These are phyloP conservation scores for Pseudoscleropodium purum DNA, from an alignment of 225 moss, liverwort and hornwort species.

Conservation along the genomic window DNA sequence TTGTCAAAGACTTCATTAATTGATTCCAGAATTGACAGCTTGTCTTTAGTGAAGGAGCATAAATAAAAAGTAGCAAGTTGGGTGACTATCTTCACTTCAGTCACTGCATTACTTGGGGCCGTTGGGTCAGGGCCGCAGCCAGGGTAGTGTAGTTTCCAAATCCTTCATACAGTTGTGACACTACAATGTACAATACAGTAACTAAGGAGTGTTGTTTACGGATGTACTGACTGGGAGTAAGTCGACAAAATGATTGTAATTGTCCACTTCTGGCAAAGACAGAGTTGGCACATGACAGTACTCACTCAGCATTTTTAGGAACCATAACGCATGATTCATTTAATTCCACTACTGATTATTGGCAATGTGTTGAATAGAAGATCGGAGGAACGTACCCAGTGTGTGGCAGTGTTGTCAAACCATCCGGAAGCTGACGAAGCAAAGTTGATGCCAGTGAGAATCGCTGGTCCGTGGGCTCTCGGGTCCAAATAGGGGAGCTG, in stretches of 20 bases:
- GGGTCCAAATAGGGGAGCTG: slow-evolving; percentile 48
- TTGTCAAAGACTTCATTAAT: neutral
- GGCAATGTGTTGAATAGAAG: neutral
- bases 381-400: slow-evolving; percentile 28
- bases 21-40: neutral
- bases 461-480: slow-evolving; percentile 29
- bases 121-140: neutral
- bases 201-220: neutral
- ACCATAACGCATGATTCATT: neutral
- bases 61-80: neutral
- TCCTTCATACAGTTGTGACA: neutral
- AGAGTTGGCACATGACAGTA: neutral
- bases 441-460: slow-evolving; percentile 59
- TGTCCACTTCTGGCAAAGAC: neutral
- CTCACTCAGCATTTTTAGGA: neutral
- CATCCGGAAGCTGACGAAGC: slow-evolving; percentile 72
- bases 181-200: neutral
- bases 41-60: too few relatives aligned
- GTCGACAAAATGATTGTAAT: too few relatives aligned
- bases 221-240: neutral
- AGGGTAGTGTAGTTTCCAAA: neutral
- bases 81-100: neutral
- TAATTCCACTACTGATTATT: too few relatives aligned
- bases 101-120: neutral
- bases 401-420: slow-evolving; percentile 28